phyloP scores from a whole-genome alignment of 345 rosid species.

The Physaria fendleri region DNA sequence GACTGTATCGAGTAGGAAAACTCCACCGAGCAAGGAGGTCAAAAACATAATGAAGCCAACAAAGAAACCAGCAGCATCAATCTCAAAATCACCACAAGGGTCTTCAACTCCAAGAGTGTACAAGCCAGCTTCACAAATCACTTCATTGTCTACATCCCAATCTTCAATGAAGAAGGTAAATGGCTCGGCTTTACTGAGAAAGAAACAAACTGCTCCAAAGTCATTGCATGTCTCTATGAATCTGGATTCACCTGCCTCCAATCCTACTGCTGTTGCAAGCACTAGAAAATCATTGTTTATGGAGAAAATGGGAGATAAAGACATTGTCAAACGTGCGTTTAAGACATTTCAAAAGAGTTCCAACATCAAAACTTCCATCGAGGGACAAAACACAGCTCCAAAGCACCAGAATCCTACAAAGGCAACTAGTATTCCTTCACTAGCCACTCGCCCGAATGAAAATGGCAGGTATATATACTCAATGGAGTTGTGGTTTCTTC shows the following conservation, averaged over 20 bases:
- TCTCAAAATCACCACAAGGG: slow-evolving; percentile 36
- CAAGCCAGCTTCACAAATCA: slow-evolving; percentile 38
- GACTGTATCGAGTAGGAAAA: slow-evolving; percentile 22
- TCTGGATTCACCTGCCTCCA: slow-evolving; percentile 40
- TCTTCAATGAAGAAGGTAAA: slow-evolving; percentile 36
- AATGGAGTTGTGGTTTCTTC: slow-evolving; percentile 7
- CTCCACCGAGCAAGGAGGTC: slow-evolving; percentile 30
- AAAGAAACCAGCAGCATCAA: slow-evolving; percentile 35
- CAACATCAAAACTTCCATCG: slow-evolving; percentile 35
- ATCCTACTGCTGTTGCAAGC: slow-evolving; percentile 31
- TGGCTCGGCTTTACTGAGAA: slow-evolving; percentile 31
- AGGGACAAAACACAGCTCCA: slow-evolving; percentile 36
- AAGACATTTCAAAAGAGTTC: slow-evolving; percentile 65
- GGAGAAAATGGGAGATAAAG: slow-evolving; percentile 98
- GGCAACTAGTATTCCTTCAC: slow-evolving; percentile 36
- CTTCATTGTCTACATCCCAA: slow-evolving; percentile 31
- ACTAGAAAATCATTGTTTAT: slow-evolving; percentile 62
- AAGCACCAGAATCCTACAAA: slow-evolving; percentile 40
- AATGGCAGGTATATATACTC: slow-evolving; percentile 52
- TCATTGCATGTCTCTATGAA: slow-evolving; percentile 69
- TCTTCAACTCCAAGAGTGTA: slow-evolving; percentile 43
- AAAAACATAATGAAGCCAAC: slow-evolving; percentile 12
- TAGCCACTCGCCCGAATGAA: slow-evolving; percentile 36
- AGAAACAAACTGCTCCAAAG: slow-evolving; percentile 60
- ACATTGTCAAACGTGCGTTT: slow-evolving; percentile 78